A percentile compares a stretch with the other conserved stretches of the same genome.
Evolutionary conservation across 495 filamentous ascomycete species (phyloP).

Genomic region (Penicillium samsonianum): DNA sequence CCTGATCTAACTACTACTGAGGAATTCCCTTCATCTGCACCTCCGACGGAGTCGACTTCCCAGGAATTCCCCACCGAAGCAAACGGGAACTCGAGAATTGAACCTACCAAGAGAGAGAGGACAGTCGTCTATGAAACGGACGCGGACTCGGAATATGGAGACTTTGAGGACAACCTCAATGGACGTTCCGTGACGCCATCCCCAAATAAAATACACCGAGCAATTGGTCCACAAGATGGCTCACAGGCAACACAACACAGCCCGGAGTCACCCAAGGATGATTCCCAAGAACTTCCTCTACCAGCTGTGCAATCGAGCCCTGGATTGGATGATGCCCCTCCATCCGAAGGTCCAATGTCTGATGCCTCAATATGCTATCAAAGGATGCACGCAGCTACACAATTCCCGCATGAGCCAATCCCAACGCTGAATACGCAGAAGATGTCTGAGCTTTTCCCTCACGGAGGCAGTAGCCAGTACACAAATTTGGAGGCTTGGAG

Average conservation of each 20-base stretch:
- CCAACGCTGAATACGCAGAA: constrained; percentile 47
- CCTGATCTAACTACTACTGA: constrained; percentile 3
- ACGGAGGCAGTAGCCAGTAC: constrained; percentile 30
- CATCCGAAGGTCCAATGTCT: constrained; percentile 35
- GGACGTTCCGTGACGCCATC: constrained; percentile 17
- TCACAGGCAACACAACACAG: constrained; percentile 4
- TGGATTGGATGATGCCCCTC: constrained; percentile 15
- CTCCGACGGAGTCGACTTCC: neutral
- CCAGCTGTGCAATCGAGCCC: constrained; percentile 17
- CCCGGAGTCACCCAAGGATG: constrained; percentile 23
- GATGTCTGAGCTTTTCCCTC: constrained; percentile 46
- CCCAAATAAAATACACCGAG: constrained; percentile 3
- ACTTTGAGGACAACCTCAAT: constrained; percentile 24
- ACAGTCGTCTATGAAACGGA: constrained; percentile 50
- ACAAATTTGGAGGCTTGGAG: constrained; percentile 1
- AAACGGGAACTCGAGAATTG: neutral
- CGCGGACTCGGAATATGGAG: constrained; percentile 42
- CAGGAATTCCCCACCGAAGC: neutral
- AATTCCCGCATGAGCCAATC: constrained; percentile 47
- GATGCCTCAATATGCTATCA: constrained; percentile 47
- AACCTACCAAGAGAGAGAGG: constrained; percentile 25
- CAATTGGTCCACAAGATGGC: neutral
- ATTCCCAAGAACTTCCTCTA: constrained; percentile 42
- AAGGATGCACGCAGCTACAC: constrained; percentile 41
- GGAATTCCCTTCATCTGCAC: constrained; percentile 2